Conservation (phyloP, 805 yeast species). For the Jamesozyma gamospora region DNA sequence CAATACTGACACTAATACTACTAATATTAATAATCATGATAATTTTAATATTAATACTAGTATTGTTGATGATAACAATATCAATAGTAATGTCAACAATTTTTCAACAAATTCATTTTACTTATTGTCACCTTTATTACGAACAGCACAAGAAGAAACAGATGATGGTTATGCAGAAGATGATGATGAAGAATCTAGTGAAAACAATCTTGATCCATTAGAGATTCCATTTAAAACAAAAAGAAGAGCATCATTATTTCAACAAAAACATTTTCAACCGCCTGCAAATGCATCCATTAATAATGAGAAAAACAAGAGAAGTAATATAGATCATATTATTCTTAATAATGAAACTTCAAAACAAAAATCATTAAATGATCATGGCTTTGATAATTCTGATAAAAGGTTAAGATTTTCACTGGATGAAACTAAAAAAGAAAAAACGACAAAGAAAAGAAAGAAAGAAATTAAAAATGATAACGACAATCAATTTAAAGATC, state of each 20-base stretch:
- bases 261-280: conserved; percentile 11
- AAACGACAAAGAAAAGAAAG: neutral
- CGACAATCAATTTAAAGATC: neutral
- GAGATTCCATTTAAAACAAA: conserved; percentile 20
- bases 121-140: conserved; percentile 4
- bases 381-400: neutral
- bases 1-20: too few species aligned
- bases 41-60: neutral
- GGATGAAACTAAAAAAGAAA: neutral
- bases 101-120: neutral
- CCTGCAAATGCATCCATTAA: conserved; percentile 3
- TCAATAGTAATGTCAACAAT: neutral
- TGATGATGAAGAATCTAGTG: conserved; percentile 24
- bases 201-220: conserved; percentile 13
- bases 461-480: neutral
- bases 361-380: neutral
- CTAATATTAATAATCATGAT: neutral
- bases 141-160: conserved; percentile 12
- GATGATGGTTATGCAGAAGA: conserved; percentile 27
- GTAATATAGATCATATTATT: neutral
- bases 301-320: neutral
- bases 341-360: neutral
- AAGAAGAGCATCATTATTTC: conserved; percentile 15
- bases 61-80: neutral
- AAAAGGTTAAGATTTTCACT: neutral